phyloP scores from a whole-genome alignment of 192 early-diverging fungal genomes.

The Umbelopsis vinacea region DNA sequence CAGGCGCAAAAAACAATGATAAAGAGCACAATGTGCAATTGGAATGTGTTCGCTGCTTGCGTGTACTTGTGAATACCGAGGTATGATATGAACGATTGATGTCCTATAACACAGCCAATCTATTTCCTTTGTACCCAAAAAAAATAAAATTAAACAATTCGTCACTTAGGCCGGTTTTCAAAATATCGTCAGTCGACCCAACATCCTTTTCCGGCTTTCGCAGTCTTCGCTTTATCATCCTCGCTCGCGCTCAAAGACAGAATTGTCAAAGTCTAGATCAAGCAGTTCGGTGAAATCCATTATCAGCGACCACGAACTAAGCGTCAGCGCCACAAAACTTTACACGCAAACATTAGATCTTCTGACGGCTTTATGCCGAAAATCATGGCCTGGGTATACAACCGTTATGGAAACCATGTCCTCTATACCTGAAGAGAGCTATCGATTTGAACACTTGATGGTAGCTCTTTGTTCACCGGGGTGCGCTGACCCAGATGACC shows the following conservation, averaged over 20 bases:
- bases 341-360: constrained; percentile 50
- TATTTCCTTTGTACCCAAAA: background rate
- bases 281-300: background rate
- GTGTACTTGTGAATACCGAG: constrained; percentile 53
- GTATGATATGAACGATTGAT: constrained; percentile 32
- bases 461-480: constrained; percentile 23
- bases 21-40: constrained; percentile 49
- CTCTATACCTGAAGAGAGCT: constrained; percentile 54
- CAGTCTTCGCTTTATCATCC: constrained; percentile 21
- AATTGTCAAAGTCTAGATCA: background rate
- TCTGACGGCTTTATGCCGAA: constrained; percentile 50
- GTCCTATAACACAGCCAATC: background rate
- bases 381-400: constrained; percentile 47
- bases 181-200: constrained; percentile 41
- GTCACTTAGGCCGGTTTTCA: constrained; percentile 45
- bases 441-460: constrained; percentile 57
- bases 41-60: constrained; percentile 57
- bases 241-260: background rate
- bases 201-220: constrained; percentile 24
- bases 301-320: background rate
- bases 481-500: background rate
- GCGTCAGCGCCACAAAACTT: constrained; percentile 36
- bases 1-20: constrained; percentile 29
- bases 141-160: too few species aligned
- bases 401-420: constrained; percentile 50